Base-by-base conservation (phyloP, 495 filamentous ascomycete species). In the Opeltia flavorubescens region DNA sequence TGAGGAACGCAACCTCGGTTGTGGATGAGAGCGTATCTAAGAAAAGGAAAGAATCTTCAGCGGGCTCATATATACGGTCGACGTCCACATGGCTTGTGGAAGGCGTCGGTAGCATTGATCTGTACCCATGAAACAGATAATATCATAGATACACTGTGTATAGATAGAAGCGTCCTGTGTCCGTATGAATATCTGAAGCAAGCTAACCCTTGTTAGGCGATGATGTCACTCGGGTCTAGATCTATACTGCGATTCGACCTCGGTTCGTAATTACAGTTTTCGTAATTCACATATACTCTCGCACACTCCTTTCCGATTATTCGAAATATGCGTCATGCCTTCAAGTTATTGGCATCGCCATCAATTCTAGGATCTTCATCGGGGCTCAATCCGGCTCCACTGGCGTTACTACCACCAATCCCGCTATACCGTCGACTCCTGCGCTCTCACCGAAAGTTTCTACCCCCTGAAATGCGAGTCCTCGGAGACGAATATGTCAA, bases 1-100 rank as follows among this genome's bases (percentile, higher is more conserved):
- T 64, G 27, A 95, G 78, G 61, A 89, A 98, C 28, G 69, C 49
- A 4, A 74, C 82, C 63, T 94, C 85, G 11, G 72, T 58, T 8
- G 65, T 33, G 3, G 80, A 80, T n/a, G 87, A 86, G 24, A 98
- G 70, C 0, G 87, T 91, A 67, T 98, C 91, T 23, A 98, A 74
- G 28, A 98, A 71, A n/a, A 98, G 76, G 60, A 81, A 96, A 15
- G 86, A 93, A 63, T 98, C 91, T 64, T 95, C 91, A 9, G 89
- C 80, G 34, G 91, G 91, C 59, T 94, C 85, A 65, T 98, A 98
- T 55, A 95, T 76, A 24, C 77, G 77, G 59, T 83, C 69, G 62
- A 86, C 87, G 47, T 83, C 75, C 47, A 95, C 82, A 66, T 98
- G 91, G 18, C 81, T 79, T 15, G 91, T 98, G 43, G 83, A 83